These are phyloP conservation scores for Escovopsis sp. DNA, from an alignment of 2,329 filamentous ascomycete species.

Conservation along the genomic window DNA sequence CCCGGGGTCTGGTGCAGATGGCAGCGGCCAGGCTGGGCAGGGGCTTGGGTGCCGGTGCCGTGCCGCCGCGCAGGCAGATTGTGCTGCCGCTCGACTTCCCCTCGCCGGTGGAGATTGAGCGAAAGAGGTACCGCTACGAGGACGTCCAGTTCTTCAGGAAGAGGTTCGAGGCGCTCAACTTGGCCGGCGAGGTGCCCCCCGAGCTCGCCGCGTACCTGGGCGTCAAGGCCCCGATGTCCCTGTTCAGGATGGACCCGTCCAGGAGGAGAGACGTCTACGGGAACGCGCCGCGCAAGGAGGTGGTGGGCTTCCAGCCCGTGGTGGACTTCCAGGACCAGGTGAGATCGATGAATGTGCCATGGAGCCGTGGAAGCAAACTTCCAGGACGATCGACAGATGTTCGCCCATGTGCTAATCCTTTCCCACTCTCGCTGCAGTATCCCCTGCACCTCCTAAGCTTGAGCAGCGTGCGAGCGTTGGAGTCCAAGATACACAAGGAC, in stretches of 20 bases:
- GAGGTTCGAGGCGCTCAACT: slow-evolving; percentile 36
- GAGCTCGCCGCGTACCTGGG: slow-evolving; percentile 54
- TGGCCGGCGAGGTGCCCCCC: slow-evolving; percentile 41
- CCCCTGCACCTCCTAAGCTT: slow-evolving; percentile 55
- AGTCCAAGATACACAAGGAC: slow-evolving; percentile 38
- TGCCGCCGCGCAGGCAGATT: slow-evolving; percentile 45
- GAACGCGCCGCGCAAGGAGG: slow-evolving; percentile 42
- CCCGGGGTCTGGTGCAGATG: slow-evolving; percentile 28
- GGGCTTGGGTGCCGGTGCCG: slow-evolving; percentile 25
- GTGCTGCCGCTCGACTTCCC: slow-evolving; percentile 52
- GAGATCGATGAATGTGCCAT: slow-evolving; percentile 17
- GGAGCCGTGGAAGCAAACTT: background rate
- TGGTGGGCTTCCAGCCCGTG: slow-evolving; percentile 48
- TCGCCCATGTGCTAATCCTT: background rate
- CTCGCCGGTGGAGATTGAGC: slow-evolving; percentile 38
- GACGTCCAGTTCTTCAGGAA: slow-evolving; percentile 54
- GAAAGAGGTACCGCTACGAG: slow-evolving; percentile 43
- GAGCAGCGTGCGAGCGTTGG: slow-evolving; percentile 46
- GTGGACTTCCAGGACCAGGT: slow-evolving; percentile 58
- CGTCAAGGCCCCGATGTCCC: slow-evolving; percentile 46
- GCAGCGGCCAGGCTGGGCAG: slow-evolving; percentile 35
- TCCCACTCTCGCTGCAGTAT: slow-evolving; percentile 31
- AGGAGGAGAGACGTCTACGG: slow-evolving; percentile 43
- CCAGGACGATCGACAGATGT: background rate
- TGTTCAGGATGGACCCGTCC: slow-evolving; percentile 53